Conservation (phyloP, 2,329 filamentous ascomycete genomes). For the Dactylonectria macrodidyma region DNA sequence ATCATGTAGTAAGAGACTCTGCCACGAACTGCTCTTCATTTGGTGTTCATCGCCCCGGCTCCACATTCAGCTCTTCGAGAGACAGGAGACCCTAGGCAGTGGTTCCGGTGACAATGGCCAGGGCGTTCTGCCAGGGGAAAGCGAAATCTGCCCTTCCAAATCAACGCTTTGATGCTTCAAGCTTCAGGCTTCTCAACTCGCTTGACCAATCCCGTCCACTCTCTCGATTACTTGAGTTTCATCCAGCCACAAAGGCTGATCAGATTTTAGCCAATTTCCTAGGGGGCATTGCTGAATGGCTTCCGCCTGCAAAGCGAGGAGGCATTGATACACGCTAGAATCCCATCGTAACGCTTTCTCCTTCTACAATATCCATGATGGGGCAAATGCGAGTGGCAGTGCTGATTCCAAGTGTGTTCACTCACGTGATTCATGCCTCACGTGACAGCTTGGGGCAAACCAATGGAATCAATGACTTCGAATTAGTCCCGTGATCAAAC, state of each 20-base stretch:
- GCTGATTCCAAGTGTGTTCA: slow-evolving; percentile 6
- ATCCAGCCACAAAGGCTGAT: slow-evolving; percentile 29
- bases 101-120: slow-evolving; percentile 17
- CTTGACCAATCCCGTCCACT: slow-evolving; percentile 4
- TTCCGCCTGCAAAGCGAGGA: slow-evolving; percentile 11
- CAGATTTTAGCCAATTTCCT: slow-evolving; percentile 21
- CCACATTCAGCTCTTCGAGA: slow-evolving; percentile 28
- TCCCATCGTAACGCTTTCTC: background rate
- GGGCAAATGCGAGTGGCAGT: slow-evolving; percentile 21
- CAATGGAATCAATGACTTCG: background rate
- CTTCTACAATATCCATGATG: background rate
- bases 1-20: slow-evolving; percentile 23
- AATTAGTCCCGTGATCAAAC: slow-evolving; percentile 38
- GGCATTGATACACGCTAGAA: slow-evolving; percentile 18
- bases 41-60: slow-evolving; percentile 26
- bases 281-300: slow-evolving; percentile 17
- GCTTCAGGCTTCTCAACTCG: slow-evolving; percentile 6
- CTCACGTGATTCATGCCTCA: slow-evolving; percentile 30
- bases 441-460: background rate
- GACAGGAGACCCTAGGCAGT: slow-evolving; percentile 1
- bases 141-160: slow-evolving; percentile 28
- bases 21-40: slow-evolving; percentile 24
- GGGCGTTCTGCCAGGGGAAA: slow-evolving; percentile 20
- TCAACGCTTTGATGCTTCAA: slow-evolving; percentile 14
- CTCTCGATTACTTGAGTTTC: slow-evolving; percentile 27